Evolutionary conservation across 352 stramenopile genomes (phyloP).

Genomic region (Saprolegnia diclina): DNA sequence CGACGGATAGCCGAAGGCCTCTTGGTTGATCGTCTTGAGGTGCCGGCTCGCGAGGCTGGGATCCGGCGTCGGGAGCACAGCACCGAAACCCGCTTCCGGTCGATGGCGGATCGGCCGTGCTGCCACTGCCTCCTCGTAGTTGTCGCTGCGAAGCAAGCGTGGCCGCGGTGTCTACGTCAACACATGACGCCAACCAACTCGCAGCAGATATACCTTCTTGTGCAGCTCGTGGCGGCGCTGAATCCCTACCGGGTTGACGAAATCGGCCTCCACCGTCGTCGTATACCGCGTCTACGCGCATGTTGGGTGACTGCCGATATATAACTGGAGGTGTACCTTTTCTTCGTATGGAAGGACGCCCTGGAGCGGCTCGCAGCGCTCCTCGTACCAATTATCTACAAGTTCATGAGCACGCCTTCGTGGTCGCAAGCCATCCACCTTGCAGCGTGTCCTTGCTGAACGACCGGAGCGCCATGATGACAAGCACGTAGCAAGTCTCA

Average conservation of each 20-base stretch:
- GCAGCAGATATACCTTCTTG: not conserved
- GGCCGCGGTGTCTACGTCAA: not conserved
- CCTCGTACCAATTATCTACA: constrained; percentile 83
- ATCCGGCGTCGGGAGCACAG: constrained; percentile 29
- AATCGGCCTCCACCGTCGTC: constrained; percentile 53
- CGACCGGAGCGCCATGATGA: constrained; percentile 10
- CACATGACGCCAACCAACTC: not conserved
- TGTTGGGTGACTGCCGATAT: not conserved
- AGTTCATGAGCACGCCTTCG: not conserved
- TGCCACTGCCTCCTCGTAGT: constrained; percentile 5
- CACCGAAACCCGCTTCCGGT: constrained; percentile 10
- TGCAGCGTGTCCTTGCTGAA: constrained; percentile 24
- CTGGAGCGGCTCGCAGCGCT: constrained; percentile 52
- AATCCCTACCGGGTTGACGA: constrained; percentile 30
- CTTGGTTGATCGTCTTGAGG: constrained; percentile 59
- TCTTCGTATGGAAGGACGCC: constrained; percentile 59
- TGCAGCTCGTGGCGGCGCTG: not conserved
- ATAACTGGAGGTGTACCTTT: constrained; percentile 33
- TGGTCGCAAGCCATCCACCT: not conserved
- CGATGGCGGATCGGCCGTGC: constrained; percentile 8
- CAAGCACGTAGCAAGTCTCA: not conserved
- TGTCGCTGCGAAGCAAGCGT: constrained; percentile 8
- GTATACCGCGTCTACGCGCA: constrained; percentile 51
- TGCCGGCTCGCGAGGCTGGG: constrained; percentile 46
- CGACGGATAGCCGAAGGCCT: constrained; percentile 40